A percentile compares a stretch with the other conserved stretches of the same genome.
phyloP scores from a whole-genome alignment of 768 basidiomycete genomes.

The Leccinum sublutescens region DNA sequence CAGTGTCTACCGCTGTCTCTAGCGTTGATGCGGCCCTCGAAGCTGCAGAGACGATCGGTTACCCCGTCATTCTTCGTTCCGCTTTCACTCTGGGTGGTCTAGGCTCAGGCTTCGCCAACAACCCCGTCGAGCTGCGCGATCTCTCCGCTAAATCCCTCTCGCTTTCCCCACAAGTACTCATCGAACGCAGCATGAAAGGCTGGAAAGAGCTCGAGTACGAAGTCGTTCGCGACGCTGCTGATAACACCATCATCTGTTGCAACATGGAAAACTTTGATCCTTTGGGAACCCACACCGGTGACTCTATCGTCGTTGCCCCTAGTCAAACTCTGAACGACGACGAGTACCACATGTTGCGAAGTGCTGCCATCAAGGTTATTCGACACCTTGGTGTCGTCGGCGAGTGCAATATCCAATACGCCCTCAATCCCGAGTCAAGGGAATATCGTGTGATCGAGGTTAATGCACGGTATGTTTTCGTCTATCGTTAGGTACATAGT shows the following conservation, averaged over 20 bases:
- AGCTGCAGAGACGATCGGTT: constrained; percentile 90
- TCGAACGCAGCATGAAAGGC: constrained; percentile 98
- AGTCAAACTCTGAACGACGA: constrained; percentile 97
- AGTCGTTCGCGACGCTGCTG: constrained; percentile 96
- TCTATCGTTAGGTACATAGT: neutral
- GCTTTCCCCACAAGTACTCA: constrained; percentile 91
- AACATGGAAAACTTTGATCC: constrained; percentile 99
- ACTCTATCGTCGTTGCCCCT: constrained; percentile 98
- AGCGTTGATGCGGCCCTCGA: constrained; percentile 88
- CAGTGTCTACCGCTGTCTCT: constrained; percentile 96
- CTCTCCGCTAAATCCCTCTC: constrained; percentile 88
- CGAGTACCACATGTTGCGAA: constrained; percentile 98
- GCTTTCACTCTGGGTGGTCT: constrained; percentile 98
- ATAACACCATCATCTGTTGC: constrained; percentile 99
- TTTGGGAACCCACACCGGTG: constrained; percentile 97
- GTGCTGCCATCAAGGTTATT: constrained; percentile 93
- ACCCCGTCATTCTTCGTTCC: constrained; percentile 95
- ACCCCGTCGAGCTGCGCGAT: constrained; percentile 92
- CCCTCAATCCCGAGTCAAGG: constrained; percentile 85
- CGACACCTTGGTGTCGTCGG: constrained; percentile 91
- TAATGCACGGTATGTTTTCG: constrained; percentile 67
- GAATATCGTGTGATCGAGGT: constrained; percentile 99
- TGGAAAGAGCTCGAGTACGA: constrained; percentile 99
- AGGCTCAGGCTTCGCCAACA: constrained; percentile 95
- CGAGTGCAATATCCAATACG: constrained; percentile 98